Conservation (phyloP, 768 basidiomycete genomes). For the Saitozyma podzolica region DNA sequence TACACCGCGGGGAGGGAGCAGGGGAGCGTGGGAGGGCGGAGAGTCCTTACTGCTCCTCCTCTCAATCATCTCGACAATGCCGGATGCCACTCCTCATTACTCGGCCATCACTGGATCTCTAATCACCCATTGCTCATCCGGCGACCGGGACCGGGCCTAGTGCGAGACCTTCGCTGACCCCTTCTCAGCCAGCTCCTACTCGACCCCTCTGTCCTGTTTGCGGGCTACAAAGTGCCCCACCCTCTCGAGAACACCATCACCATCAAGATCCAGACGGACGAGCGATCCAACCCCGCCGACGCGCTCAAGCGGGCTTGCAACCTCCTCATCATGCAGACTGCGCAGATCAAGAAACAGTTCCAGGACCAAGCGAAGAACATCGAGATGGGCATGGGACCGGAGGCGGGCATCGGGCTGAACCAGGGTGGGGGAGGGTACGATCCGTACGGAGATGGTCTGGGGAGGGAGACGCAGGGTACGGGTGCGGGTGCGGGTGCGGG, state of each 20-base stretch:
- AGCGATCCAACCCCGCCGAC: constrained; percentile 73
- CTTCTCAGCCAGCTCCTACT: constrained; percentile 78
- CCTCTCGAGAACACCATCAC: constrained; percentile 92
- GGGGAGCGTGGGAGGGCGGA: too few relatives aligned
- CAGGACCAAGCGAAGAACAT: constrained; percentile 51
- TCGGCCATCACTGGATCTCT: neutral
- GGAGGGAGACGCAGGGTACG: neutral
- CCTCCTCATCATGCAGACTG: constrained; percentile 68
- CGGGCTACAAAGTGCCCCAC: constrained; percentile 94
- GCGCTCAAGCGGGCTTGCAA: constrained; percentile 81
- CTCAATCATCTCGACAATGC: neutral
- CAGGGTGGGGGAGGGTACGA: constrained; percentile 23
- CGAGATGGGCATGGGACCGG: constrained; percentile 50
- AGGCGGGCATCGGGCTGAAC: constrained; percentile 13
- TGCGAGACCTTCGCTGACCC: constrained; percentile 9
- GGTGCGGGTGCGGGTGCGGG: constrained; percentile 10
- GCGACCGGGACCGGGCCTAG: too few relatives aligned
- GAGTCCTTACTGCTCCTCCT: constrained; percentile 2
- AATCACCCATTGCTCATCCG: too few relatives aligned
- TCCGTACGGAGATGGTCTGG: constrained; percentile 43
- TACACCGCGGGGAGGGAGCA: too few relatives aligned
- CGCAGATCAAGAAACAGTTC: constrained; percentile 52
- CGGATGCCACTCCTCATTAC: neutral
- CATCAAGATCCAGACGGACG: constrained; percentile 94
- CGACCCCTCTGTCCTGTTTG: constrained; percentile 85